Conservation (phyloP, 768 basidiomycete species). For the Podaxis sp. region DNA sequence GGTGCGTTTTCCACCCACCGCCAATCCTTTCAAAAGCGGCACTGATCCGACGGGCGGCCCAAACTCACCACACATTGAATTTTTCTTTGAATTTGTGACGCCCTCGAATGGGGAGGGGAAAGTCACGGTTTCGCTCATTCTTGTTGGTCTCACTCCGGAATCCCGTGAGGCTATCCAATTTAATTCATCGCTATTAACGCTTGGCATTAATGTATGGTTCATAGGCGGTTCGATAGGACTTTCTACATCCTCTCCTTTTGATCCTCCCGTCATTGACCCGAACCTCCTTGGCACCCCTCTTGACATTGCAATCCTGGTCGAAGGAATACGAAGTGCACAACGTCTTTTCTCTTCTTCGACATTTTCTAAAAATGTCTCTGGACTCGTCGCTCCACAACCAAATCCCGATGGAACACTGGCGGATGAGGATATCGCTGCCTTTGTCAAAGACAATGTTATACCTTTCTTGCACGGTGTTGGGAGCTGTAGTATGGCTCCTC, state of each 20-base stretch:
- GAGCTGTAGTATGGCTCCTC: neutral
- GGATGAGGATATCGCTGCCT: neutral
- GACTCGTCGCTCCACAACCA: neutral
- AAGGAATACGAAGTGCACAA: slow-evolving; percentile 18
- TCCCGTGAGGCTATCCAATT: neutral
- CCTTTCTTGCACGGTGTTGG: neutral
- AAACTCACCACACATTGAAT: slow-evolving; percentile 13
- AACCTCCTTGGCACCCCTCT: slow-evolving; percentile 19
- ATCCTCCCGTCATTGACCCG: slow-evolving; percentile 42
- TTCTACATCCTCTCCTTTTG: slow-evolving; percentile 39
- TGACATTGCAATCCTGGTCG: slow-evolving; percentile 22
- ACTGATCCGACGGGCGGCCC: neutral
- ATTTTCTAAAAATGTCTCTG: slow-evolving; percentile 17
- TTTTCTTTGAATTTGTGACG: neutral
- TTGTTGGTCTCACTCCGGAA: neutral
- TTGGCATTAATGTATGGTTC: neutral
- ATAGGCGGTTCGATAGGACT: slow-evolving; percentile 22
- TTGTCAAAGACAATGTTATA: neutral
- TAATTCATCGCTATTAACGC: too few species aligned
- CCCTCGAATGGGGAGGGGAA: neutral
- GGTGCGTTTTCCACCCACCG: neutral
- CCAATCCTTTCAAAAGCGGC: neutral
- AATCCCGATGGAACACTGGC: slow-evolving; percentile 11
- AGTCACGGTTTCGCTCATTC: neutral
- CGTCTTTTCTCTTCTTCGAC: slow-evolving; percentile 20